Evolutionary conservation across 2,329 filamentous ascomycete genomes (phyloP).

Genomic region (Alternaria arborescens): DNA sequence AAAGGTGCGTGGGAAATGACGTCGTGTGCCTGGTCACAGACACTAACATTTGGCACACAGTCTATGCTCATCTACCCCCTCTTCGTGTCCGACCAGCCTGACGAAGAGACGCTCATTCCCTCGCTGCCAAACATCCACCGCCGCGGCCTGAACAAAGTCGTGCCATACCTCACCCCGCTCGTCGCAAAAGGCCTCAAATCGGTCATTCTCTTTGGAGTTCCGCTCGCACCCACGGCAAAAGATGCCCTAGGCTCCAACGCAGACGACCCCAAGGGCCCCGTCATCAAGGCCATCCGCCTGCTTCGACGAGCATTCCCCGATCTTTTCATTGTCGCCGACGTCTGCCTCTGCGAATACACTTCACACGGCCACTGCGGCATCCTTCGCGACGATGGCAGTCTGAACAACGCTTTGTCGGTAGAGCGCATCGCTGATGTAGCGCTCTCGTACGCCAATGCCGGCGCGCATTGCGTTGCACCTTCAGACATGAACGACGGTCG

Average conservation of each 20-base stretch:
- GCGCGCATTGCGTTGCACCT: conserved; percentile 94
- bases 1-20: conserved; percentile 48
- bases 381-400: conserved; percentile 85
- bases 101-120: conserved; percentile 89
- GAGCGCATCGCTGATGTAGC: conserved; percentile 97
- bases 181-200: conserved; percentile 89
- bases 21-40: background rate
- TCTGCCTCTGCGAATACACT: conserved; percentile 98
- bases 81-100: conserved; percentile 92
- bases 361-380: conserved; percentile 98
- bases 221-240: conserved; percentile 80
- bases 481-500: conserved; percentile 99
- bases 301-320: conserved; percentile 86
- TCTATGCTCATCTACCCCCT: conserved; percentile 99
- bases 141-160: conserved; percentile 83
- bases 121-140: conserved; percentile 91
- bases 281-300: conserved; percentile 85
- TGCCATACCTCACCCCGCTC: conserved; percentile 85
- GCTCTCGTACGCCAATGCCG: conserved; percentile 93
- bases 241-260: conserved; percentile 91
- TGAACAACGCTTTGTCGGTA: conserved; percentile 93
- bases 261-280: conserved; percentile 91
- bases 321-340: conserved; percentile 89
- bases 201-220: conserved; percentile 96
- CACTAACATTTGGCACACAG: conserved; percentile 62